Evolutionary conservation across 1,284 basidiomycete species (phyloP), one percentile per base, ranked within the genome.

Genomic region (Trichosporon sp.): DNA sequence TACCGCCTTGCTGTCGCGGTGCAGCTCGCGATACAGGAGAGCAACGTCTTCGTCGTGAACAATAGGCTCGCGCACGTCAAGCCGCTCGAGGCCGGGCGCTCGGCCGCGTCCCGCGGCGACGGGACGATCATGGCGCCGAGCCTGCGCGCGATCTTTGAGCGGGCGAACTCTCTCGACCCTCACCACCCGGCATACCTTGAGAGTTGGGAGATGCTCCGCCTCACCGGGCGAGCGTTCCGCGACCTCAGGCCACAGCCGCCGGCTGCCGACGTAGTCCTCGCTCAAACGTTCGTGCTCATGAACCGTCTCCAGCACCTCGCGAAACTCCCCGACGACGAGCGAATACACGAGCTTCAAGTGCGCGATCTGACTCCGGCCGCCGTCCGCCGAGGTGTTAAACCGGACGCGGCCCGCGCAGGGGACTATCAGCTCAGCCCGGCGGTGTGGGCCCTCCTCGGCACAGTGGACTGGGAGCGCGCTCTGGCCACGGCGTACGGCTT

Each of bases 1-100:
- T 77, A 75, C 29, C 70, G 73, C 8, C 62, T 78, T 11, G 75
- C 72, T 1, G 62, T 76, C 8, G 74, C 77, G 2, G 74, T 78
- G 53, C 74, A 73, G 44, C 65, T 76, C 35, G 71, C 77, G 2
- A 65, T 75, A 8, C 72, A 75, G 65, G 77, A 80, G 42, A 76
- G 72, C 67, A 68, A 71, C 53, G 38, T 77, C 4, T 70, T 73
- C 7, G 65, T 76, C 18, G 69, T 76, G 5, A 68, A 78, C 38
- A 75, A 70, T 29, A 70, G 70, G 8, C 62, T 80, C 5, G 63
- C 64, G 0, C 66, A 69, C 12, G 11, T 71, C 34, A 66, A 66
- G 62, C 27, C 64, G 6, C 18, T n/a, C 2, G 34, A 42, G 3
- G 15, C 56, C 15, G 27, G 56, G 21, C 6, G 56, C 5, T 9